phyloP scores from a whole-genome alignment of 2,329 filamentous ascomycete genomes.

The Fusarium sp. region DNA sequence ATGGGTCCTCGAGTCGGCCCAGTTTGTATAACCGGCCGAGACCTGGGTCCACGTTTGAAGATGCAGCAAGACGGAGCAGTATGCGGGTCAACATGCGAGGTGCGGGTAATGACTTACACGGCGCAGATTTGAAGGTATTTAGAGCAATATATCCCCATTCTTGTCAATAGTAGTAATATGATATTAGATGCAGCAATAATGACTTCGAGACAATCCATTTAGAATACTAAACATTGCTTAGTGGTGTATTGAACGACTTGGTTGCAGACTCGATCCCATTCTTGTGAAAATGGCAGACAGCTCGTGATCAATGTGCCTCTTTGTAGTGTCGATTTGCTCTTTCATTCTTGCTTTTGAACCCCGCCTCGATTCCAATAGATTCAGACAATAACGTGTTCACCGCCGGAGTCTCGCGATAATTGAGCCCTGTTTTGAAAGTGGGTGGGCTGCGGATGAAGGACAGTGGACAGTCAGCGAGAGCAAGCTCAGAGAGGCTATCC shows the following conservation, averaged over 20 bases:
- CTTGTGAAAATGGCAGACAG: slow-evolving; percentile 9
- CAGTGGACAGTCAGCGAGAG: slow-evolving; percentile 31
- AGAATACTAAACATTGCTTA: slow-evolving; percentile 17
- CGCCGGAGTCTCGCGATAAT: slow-evolving; percentile 44
- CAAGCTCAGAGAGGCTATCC: slow-evolving; percentile 28
- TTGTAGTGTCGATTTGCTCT: slow-evolving; percentile 8
- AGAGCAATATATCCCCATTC: slow-evolving; percentile 28
- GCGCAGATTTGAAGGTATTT: slow-evolving; percentile 16
- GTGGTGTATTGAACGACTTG: slow-evolving; percentile 19
- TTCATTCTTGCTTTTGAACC: slow-evolving; percentile 13
- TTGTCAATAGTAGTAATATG: slow-evolving; percentile 11
- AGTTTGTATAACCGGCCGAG: slow-evolving; percentile 44
- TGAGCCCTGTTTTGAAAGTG: slow-evolving; percentile 29
- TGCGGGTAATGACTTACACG: slow-evolving; percentile 30
- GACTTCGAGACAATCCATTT: not conserved
- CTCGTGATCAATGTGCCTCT: slow-evolving; percentile 28
- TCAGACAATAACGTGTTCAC: slow-evolving; percentile 35
- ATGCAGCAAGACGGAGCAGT: slow-evolving; percentile 30
- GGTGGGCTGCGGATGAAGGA: slow-evolving; percentile 41
- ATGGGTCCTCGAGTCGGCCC: slow-evolving; percentile 36
- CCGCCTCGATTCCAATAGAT: slow-evolving; percentile 17
- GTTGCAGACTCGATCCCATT: slow-evolving; percentile 13
- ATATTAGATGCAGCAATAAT: slow-evolving; percentile 1
- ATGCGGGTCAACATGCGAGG: slow-evolving; percentile 37
- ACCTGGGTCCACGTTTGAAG: slow-evolving; percentile 26